These are phyloP conservation scores for Geranium rotundifolium DNA, from an alignment of 345 rosid species.

Conservation along the genomic window DNA sequence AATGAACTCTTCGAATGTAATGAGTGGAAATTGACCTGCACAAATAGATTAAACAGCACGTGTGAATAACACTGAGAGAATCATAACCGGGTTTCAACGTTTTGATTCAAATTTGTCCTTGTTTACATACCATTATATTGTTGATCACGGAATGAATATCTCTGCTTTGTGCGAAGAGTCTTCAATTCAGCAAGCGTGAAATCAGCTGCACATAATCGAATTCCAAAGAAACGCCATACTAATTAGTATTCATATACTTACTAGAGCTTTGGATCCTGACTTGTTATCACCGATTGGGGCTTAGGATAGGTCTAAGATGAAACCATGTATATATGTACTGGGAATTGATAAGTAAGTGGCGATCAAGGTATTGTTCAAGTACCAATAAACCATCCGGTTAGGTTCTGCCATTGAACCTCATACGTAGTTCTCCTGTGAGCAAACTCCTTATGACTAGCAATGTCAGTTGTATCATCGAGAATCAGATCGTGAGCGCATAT, in stretches of 20 bases:
- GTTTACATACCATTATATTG: constrained; percentile 26
- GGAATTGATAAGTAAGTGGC: too few relatives aligned
- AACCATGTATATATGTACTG: too few relatives aligned
- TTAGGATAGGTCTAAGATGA: too few relatives aligned
- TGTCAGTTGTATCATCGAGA: constrained; percentile 25
- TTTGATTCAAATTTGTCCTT: background rate
- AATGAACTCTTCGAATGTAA: constrained; percentile 39
- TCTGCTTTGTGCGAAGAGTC: constrained; percentile 25
- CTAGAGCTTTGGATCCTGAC: background rate
- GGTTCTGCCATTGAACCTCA: constrained; percentile 27
- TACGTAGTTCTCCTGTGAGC: constrained; percentile 28
- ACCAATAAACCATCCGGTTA: constrained; percentile 32
- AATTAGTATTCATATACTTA: too few relatives aligned
- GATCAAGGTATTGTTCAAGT: constrained; percentile 1
- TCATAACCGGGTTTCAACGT: background rate
- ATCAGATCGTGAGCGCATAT: constrained; percentile 32
- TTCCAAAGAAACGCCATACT: too few relatives aligned
- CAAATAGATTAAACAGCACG: background rate
- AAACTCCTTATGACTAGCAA: constrained; percentile 27
- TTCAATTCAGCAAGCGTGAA: constrained; percentile 27
- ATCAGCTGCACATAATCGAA: constrained; percentile 22
- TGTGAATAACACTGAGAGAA: background rate
- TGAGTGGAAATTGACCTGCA: constrained; percentile 24
- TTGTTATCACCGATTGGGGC: background rate
- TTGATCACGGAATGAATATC: constrained; percentile 27